Evolutionary conservation across 2,329 filamentous ascomycete species (phyloP), one percentile per base, ranked within the genome.

Genomic region (Neurospora sp.): DNA sequence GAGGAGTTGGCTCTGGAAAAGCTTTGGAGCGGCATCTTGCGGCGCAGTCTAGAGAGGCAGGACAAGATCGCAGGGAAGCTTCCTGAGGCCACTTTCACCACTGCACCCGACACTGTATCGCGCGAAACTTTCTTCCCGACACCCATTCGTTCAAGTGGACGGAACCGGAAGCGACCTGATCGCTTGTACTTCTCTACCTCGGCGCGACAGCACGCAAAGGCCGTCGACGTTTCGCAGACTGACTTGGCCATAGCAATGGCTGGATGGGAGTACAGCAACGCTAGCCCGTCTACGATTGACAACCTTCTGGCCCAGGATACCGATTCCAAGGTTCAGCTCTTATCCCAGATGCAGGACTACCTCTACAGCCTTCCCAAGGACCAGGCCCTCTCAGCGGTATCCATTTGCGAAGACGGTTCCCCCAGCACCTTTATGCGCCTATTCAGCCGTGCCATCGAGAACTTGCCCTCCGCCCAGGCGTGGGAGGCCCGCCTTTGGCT

Each of bases 1-100:
- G 76, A 78, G 28, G 86, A 89, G 73, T 79, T 89, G 68, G 82
- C 83, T 66, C 76, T 89, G 13, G 87, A 89, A 74, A 76, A 75
- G 11, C 78, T 89, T 1, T 89, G 87, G 87, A 77, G 77, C 42
- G 78, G 79, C 8, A 75, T 81, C 39, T 71, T 86, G 66, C 80
- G 76, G 68, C 77, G 77, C 67, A 76, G 73, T 67, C 66, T 71
- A 39, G 70, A 70, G 17, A 71, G 36, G 36, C 72, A 71, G 36
- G 43, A 67, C 4, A 69, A 70, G n/a, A 67, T 68, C 1, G 73
- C 66, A 38, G 66, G 52, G 36, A 13, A 68, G 23, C 13, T 42
- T 43, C 19, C 43, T 36, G 15, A 36, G 23, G 17, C 10, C 33
- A 36, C 28, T n/a, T 38, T 33, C 52, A 33, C 23, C 52, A 62